Base-by-base conservation (phyloP, 768 basidiomycete species). In the Termitomyces sp. region DNA sequence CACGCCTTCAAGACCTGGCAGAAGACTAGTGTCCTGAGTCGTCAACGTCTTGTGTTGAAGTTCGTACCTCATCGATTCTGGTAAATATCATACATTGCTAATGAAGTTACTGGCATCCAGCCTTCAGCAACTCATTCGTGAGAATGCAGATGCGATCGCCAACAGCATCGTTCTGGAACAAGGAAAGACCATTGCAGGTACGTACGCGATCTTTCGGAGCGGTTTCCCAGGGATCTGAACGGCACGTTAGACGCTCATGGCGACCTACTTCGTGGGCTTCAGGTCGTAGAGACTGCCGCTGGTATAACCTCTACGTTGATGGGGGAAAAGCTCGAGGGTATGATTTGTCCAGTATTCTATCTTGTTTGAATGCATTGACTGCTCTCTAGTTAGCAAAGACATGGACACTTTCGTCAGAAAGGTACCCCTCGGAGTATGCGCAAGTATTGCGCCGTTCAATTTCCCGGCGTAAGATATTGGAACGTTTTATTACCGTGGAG, bases 341-440 rank as follows among this genome's bases (percentile, higher is more conserved):
- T 35, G 23, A 3, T 13, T 9, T 31, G 2, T 15, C 45, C 15
- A 42, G 11, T 7, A n/a, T 5, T n/a, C 13, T 32, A 3, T 13
- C 32, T n/a, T 22, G 3, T 43, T 20, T 15, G 6, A 23, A 5
- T 16, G 33, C 16, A 32, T 32, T 52, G 53, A 50, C 73, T 65
- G 16, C 56, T 23, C 27, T 43, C 22, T 59, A 90, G 90, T 98
- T 18, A 90, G 89, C 72, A 93, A 86, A 69, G 95, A 97, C 67
- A 98, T 98, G 95, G 95, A 98, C 66, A 97, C 95, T 2, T 85
- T 91, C 56, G 86, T 89, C 15, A 82, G 94, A 47, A 83, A 84
- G 60, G 70, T 92, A 16, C 92, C 95, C 3, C 75, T 98, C 5
- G 95, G 95, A 51, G 94, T 98, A 31, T 90, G 88, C 58, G 93